Conservation (phyloP, 2,329 filamentous ascomycete species). For the Anthostomella pinea region DNA sequence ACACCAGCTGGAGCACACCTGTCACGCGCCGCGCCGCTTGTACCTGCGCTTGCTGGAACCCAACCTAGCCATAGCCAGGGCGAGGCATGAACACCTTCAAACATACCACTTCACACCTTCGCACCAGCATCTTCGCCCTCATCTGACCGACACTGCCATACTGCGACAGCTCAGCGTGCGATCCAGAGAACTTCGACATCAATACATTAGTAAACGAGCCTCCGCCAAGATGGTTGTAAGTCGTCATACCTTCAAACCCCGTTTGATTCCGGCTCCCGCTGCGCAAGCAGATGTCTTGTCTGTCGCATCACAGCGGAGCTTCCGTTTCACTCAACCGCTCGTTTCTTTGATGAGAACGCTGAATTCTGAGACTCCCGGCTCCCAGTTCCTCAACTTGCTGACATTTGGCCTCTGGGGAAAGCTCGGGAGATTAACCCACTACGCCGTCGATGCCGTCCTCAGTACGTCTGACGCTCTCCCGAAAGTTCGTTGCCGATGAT, state of each 20-base stretch:
- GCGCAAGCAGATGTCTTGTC: too few relatives aligned
- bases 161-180: too few relatives aligned
- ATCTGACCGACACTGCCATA: too few relatives aligned
- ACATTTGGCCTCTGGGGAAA: constrained; percentile 69
- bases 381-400: constrained; percentile 63
- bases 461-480: constrained; percentile 51
- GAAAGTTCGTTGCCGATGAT: background rate
- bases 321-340: background rate
- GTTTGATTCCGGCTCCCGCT: background rate
- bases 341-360: constrained; percentile 10
- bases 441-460: constrained; percentile 93
- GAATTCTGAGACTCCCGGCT: constrained; percentile 44
- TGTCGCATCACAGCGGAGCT: background rate
- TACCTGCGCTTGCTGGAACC: too few relatives aligned
- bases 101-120: too few relatives aligned
- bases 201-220: background rate
- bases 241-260: constrained; percentile 1
- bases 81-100: too few relatives aligned
- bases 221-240: constrained; percentile 23
- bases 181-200: background rate
- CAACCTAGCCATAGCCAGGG: too few relatives aligned
- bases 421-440: constrained; percentile 91
- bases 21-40: too few relatives aligned
- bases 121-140: too few relatives aligned
- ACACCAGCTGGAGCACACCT: too few relatives aligned